Percentiles rank a stretch among this genome's conserved stretches.
phyloP scores from a whole-genome alignment of 2,329 filamentous ascomycete genomes.

The Fusarium sp. region DNA sequence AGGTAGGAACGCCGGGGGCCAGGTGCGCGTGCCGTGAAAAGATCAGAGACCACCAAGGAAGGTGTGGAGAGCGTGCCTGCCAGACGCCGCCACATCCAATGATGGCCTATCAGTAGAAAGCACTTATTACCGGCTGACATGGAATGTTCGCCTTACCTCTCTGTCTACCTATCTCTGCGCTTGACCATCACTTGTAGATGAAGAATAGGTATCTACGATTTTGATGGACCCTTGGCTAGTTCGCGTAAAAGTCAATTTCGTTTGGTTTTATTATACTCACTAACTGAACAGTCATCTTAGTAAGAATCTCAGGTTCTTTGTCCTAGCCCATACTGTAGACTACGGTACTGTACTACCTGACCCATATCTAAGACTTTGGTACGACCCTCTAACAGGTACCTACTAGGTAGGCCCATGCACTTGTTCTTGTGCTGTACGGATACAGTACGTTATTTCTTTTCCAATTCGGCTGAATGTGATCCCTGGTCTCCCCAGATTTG shows the following conservation, averaged over 20 bases:
- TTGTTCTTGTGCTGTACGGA: background rate
- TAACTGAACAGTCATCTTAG: background rate
- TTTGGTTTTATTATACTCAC: background rate
- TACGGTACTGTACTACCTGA: background rate
- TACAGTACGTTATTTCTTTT: background rate
- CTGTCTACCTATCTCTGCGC: background rate
- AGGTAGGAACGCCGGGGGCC: background rate
- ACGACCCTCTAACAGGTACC: conserved; percentile 10
- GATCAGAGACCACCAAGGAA: conserved; percentile 14
- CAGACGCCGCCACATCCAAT: conserved; percentile 5
- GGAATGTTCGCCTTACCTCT: background rate
- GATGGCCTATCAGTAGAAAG: background rate
- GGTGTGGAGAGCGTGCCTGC: conserved; percentile 21
- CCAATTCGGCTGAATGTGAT: conserved; percentile 29
- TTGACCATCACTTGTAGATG: background rate
- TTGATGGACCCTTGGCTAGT: background rate
- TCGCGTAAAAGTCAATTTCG: background rate
- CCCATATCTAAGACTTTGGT: background rate
- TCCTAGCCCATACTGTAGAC: background rate
- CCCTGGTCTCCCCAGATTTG: conserved; percentile 14
- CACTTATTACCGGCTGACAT: conserved; percentile 9
- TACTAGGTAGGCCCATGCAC: background rate
- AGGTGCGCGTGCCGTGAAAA: conserved; percentile 37
- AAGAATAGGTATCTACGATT: background rate
- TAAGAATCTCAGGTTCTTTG: background rate